Evolutionary conservation across 2,329 filamentous ascomycete genomes (phyloP).

Genomic region (Ophiostoma himal-ulmi): DNA sequence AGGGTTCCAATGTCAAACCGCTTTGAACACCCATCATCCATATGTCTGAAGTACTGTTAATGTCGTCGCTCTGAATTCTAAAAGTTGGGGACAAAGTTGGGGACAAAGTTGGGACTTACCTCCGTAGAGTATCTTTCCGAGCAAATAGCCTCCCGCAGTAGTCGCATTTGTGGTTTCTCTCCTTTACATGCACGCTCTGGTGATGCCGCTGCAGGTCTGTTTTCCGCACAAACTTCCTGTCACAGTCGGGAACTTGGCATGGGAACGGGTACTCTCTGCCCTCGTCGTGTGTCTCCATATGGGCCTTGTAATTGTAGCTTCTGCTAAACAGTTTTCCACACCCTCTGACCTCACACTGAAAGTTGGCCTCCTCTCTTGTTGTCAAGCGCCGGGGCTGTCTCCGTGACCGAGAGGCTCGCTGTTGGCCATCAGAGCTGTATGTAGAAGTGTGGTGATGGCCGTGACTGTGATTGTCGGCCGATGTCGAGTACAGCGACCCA

Average conservation of each 20-base stretch:
- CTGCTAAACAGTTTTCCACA: conserved; percentile 77
- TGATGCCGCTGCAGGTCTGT: conserved; percentile 65
- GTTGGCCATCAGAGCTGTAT: background rate
- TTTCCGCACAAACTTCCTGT: conserved; percentile 72
- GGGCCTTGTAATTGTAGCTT: conserved; percentile 80
- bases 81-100: background rate
- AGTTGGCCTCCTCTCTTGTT: conserved; percentile 64
- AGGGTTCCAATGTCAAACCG: conserved; percentile 54
- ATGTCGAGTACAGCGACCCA: conserved; percentile 16
- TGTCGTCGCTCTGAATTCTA: background rate
- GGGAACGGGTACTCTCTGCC: conserved; percentile 63
- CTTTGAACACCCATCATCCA: conserved; percentile 69
- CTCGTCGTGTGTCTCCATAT: conserved; percentile 78
- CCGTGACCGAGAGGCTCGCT: conserved; percentile 30
- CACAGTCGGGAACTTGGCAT: conserved; percentile 61
- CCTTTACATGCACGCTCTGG: conserved; percentile 66
- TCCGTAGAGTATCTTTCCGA: conserved; percentile 74
- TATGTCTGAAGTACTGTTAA: conserved; percentile 50
- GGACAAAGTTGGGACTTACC: conserved; percentile 45
- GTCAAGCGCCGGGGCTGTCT: conserved; percentile 48
- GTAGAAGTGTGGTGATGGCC: background rate
- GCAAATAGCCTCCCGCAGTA: conserved; percentile 68
- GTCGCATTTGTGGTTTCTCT: conserved; percentile 63
- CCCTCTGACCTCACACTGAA: conserved; percentile 59
- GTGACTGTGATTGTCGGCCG: background rate